Percentiles rank a stretch among this genome's conserved stretches.
phyloP scores from a whole-genome alignment of 2,329 filamentous ascomycete genomes.

The Dothiorella sarmentorum region DNA sequence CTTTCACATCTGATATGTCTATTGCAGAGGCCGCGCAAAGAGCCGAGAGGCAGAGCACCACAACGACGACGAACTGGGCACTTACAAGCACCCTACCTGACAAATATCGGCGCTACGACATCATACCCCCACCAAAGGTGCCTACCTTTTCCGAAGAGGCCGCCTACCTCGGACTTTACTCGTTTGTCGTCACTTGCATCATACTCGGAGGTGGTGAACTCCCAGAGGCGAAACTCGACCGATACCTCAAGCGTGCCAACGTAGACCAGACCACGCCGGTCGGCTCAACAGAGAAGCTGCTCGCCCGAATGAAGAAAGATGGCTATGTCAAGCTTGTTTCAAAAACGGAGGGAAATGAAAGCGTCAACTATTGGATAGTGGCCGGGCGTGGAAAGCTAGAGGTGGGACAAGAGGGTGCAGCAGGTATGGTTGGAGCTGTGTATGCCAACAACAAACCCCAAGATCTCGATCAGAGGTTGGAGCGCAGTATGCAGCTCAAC shows the following conservation, averaged over 20 bases:
- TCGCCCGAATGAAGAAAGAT: conserved; percentile 74
- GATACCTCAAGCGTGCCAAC: conserved; percentile 71
- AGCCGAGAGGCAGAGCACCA: conserved; percentile 46
- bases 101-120: conserved; percentile 59
- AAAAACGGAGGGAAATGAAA: conserved; percentile 68
- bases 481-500: conserved; percentile 29
- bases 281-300: conserved; percentile 68
- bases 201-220: conserved; percentile 67
- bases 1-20: background rate
- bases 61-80: conserved; percentile 65
- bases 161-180: conserved; percentile 79
- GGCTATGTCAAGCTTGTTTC: conserved; percentile 75
- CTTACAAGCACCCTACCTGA: conserved; percentile 69
- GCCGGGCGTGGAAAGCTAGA: conserved; percentile 84
- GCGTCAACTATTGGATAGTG: conserved; percentile 75
- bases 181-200: conserved; percentile 74
- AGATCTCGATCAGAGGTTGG: conserved; percentile 33
- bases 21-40: conserved; percentile 51
- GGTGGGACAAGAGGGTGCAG: conserved; percentile 72
- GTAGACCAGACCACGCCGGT: conserved; percentile 70
- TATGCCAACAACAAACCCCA: conserved; percentile 41
- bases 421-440: conserved; percentile 61
- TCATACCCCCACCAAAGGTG: conserved; percentile 65
- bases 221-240: conserved; percentile 72
- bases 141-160: conserved; percentile 67